These are phyloP conservation scores for Rauvolfia tetraphylla DNA, from an alignment of 257 asterid species.

Conservation along the genomic window DNA sequence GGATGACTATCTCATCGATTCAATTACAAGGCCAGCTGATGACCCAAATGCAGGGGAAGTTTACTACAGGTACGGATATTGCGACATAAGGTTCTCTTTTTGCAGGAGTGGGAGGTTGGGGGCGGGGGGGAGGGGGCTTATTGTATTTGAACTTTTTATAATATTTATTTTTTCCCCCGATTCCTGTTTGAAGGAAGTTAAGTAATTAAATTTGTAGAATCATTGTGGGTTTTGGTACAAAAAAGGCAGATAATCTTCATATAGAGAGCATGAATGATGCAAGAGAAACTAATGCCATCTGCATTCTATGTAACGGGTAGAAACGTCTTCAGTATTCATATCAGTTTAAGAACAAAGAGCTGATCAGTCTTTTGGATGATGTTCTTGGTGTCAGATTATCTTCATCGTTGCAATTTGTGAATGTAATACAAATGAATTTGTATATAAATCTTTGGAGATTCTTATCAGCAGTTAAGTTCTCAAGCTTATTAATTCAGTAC, in stretches of 20 bases:
- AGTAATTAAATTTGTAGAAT: neutral
- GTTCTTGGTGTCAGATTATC: neutral
- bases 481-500: neutral
- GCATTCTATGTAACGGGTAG: neutral
- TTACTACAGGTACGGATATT: constrained; percentile 61
- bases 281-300: neutral
- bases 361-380: neutral
- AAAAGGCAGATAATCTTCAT: neutral
- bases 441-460: neutral
- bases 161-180: neutral
- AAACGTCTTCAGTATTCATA: no score
- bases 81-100: neutral
- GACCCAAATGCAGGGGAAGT: constrained; percentile 96
- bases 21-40: constrained; percentile 74
- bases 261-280: neutral
- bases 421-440: neutral
- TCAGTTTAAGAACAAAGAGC: neutral
- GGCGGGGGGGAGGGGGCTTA: no score
- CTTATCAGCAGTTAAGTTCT: neutral
- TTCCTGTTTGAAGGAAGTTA: neutral
- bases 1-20: constrained; percentile 75
- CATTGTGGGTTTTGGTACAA: neutral
- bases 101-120: no score
- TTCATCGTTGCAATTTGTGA: neutral
- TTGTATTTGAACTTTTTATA: neutral